phyloP scores from a whole-genome alignment of 2,329 filamentous ascomycete species.

The Herpotrichia juniperi region DNA sequence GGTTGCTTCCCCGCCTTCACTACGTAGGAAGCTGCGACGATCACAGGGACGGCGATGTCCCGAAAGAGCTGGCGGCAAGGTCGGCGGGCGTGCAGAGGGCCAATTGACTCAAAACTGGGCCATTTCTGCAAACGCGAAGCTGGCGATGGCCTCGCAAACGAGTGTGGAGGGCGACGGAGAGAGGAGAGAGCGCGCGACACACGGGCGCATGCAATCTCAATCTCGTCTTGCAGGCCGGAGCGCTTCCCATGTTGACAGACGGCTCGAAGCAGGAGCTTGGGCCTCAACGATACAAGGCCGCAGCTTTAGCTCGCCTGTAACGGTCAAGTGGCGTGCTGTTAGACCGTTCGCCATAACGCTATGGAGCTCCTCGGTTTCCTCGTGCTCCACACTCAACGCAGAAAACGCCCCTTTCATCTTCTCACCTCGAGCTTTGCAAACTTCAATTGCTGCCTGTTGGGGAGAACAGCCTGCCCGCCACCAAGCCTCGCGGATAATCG shows the following conservation, averaged over 20 bases:
- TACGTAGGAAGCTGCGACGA: constrained; percentile 15
- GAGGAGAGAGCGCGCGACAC: not conserved
- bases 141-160: not conserved
- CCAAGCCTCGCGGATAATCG: no score
- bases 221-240: not conserved
- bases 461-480: no score
- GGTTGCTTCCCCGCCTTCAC: constrained; percentile 12
- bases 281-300: not conserved
- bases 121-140: constrained; percentile 5
- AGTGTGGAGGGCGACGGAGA: not conserved
- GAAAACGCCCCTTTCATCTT: not conserved
- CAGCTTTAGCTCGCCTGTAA: not conserved
- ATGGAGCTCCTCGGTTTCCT: not conserved
- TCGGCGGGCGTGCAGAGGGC: not conserved
- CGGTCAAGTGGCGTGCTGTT: not conserved
- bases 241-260: not conserved
- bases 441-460: not conserved
- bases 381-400: not conserved
- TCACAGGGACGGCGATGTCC: constrained; percentile 8
- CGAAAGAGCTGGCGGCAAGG: constrained; percentile 6
- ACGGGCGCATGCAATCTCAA: constrained; percentile 3
- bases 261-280: constrained; percentile 3
- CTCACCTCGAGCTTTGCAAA: not conserved
- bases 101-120: constrained; percentile 6
- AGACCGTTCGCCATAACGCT: not conserved